Percentiles rank a stretch among this genome's conserved stretches.
These are phyloP conservation scores for Amoebophrya sp. DNA, from an alignment of 169 alveolate genomes.

Conservation along the genomic window DNA sequence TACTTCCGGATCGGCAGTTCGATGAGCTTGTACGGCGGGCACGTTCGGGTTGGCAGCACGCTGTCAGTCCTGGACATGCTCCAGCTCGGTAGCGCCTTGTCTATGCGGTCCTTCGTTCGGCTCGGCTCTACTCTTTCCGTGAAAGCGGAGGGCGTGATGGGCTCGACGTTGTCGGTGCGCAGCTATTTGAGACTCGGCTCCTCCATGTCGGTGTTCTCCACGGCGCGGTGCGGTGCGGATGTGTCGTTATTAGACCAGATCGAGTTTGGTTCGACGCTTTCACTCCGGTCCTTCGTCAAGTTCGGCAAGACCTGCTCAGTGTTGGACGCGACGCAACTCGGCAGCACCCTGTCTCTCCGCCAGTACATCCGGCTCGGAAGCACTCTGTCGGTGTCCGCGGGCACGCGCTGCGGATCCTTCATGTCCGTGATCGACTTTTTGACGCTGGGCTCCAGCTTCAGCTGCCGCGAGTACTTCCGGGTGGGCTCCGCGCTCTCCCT, in stretches of 20 bases:
- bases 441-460: background rate
- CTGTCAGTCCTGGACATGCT: background rate
- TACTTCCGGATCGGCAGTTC: background rate
- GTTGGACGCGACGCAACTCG: background rate
- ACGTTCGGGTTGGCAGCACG: background rate
- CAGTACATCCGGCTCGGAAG: background rate
- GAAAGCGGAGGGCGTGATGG: background rate
- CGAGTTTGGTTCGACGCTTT: conserved; percentile 13
- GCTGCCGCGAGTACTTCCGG: background rate
- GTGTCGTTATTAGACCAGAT: background rate
- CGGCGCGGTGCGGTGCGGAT: conserved; percentile 11
- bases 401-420: background rate
- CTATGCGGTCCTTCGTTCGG: background rate
- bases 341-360: background rate
- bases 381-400: background rate
- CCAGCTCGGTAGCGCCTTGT: conserved; percentile 8
- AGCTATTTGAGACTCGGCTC: background rate
- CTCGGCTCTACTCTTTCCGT: background rate
- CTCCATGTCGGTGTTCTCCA: background rate
- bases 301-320: background rate
- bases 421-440: conserved; percentile 6
- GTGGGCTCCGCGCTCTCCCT: background rate
- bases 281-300: background rate
- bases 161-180: background rate
- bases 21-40: background rate